A percentile compares a stretch with the other conserved stretches of the same genome.
phyloP scores from a whole-genome alignment of 2,329 filamentous ascomycete species.

The Ophiostoma ips region DNA sequence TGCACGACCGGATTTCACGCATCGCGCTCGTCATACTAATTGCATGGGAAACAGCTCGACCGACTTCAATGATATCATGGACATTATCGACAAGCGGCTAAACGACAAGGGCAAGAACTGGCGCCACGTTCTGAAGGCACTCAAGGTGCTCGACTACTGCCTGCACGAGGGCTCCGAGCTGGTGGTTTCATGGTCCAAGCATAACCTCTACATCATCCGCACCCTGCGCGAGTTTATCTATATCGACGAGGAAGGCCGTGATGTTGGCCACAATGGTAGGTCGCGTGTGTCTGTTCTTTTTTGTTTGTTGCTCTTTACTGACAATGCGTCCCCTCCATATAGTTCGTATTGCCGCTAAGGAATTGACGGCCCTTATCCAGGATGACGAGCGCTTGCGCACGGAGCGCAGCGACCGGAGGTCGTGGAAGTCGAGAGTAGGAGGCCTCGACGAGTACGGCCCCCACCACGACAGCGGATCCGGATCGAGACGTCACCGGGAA shows the following conservation, averaged over 20 bases:
- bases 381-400: slow-evolving; percentile 86
- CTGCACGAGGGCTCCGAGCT: slow-evolving; percentile 93
- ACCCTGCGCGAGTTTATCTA: slow-evolving; percentile 95
- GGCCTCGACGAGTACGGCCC: slow-evolving; percentile 72
- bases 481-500: slow-evolving; percentile 27
- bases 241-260: slow-evolving; percentile 84
- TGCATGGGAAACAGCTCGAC: slow-evolving; percentile 49
- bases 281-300: neutral
- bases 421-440: slow-evolving; percentile 92
- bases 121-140: slow-evolving; percentile 92
- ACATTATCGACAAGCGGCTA: slow-evolving; percentile 96
- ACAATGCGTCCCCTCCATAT: slow-evolving; percentile 19
- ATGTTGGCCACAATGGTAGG: slow-evolving; percentile 89
- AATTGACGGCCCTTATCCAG: slow-evolving; percentile 78
- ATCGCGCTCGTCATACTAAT: neutral
- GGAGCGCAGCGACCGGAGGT: slow-evolving; percentile 80
- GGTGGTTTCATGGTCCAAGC: slow-evolving; percentile 93
- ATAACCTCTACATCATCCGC: slow-evolving; percentile 98
- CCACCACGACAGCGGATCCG: slow-evolving; percentile 22
- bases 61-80: slow-evolving; percentile 99
- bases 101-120: slow-evolving; percentile 99
- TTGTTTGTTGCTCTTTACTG: neutral
- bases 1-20: neutral
- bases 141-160: slow-evolving; percentile 97
- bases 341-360: slow-evolving; percentile 95